phyloP scores from a whole-genome alignment of 441 rosid genomes.

The Kokia cookei region DNA sequence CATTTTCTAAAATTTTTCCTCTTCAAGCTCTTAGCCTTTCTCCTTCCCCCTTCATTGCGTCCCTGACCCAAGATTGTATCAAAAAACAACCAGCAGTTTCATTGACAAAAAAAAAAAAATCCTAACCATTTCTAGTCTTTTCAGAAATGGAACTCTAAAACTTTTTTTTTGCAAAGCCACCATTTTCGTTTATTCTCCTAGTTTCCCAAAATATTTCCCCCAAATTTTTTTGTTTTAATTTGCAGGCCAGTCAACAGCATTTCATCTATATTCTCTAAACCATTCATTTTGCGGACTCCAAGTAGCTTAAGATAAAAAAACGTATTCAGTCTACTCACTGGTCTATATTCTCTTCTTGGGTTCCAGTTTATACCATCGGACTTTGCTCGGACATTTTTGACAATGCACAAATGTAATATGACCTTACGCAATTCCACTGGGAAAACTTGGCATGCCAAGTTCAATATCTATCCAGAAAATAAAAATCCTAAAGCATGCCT shows the following conservation, averaged over 20 bases:
- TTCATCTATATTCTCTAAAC: background rate
- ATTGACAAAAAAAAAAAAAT: too few species aligned
- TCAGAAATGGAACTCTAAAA: too few species aligned
- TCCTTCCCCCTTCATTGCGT: too few species aligned
- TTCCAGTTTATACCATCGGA: background rate
- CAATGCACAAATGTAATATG: background rate
- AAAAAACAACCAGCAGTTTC: too few species aligned
- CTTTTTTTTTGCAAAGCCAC: too few species aligned
- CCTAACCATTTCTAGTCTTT: too few species aligned
- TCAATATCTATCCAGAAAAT: background rate
- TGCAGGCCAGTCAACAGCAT: background rate
- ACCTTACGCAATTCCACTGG: background rate
- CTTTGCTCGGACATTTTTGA: slow-evolving; percentile 8
- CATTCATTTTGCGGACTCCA: background rate
- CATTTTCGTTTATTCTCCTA: too few species aligned
- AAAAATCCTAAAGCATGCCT: background rate
- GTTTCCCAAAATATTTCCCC: too few species aligned
- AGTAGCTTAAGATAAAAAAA: background rate
- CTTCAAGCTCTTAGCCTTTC: too few species aligned
- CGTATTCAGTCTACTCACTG: background rate
- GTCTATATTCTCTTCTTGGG: background rate
- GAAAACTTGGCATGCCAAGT: slow-evolving; percentile 13
- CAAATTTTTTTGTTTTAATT: too few species aligned
- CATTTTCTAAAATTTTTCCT: too few species aligned
- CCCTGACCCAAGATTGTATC: too few species aligned